These are phyloP conservation scores for Termitomyces sp. DNA, from an alignment of 768 basidiomycete genomes.

Conservation along the genomic window DNA sequence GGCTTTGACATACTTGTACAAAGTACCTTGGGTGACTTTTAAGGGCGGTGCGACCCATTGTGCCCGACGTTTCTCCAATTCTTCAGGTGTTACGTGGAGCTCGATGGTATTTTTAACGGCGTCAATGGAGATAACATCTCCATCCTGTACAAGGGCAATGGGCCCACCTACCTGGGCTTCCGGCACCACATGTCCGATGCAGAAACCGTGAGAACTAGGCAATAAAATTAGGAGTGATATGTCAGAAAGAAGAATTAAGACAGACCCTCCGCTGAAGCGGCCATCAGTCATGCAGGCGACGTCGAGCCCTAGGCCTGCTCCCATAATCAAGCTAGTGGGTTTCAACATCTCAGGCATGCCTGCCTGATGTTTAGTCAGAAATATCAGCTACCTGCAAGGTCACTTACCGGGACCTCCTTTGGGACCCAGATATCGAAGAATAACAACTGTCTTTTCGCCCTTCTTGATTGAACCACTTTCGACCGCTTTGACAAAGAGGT, in stretches of 20 bases:
- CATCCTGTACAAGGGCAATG: constrained; percentile 86
- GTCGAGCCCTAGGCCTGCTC: constrained; percentile 92
- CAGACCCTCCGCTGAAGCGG: constrained; percentile 95
- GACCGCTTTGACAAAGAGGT: constrained; percentile 82
- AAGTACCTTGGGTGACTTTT: constrained; percentile 75
- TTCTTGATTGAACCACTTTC: constrained; percentile 85
- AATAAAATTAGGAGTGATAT: constrained; percentile 9
- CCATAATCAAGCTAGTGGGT: constrained; percentile 97
- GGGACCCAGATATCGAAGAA: constrained; percentile 93
- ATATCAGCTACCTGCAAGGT: constrained; percentile 14
- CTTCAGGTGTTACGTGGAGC: constrained; percentile 71
- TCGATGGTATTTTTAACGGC: constrained; percentile 84
- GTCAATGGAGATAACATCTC: constrained; percentile 84
- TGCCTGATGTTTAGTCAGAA: constrained; percentile 26
- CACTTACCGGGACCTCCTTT: constrained; percentile 90
- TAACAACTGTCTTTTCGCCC: constrained; percentile 95
- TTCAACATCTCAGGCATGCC: constrained; percentile 99
- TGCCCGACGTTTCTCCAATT: constrained; percentile 66
- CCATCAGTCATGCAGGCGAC: constrained; percentile 98
- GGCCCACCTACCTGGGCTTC: constrained; percentile 94
- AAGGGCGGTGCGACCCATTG: constrained; percentile 83
- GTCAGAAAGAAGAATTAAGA: constrained; percentile 18
- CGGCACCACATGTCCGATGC: constrained; percentile 94
- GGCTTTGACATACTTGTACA: constrained; percentile 85
- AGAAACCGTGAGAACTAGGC: constrained; percentile 91